phyloP scores from a whole-genome alignment of 1,284 basidiomycete genomes.

The Ceratobasidium sp. region DNA sequence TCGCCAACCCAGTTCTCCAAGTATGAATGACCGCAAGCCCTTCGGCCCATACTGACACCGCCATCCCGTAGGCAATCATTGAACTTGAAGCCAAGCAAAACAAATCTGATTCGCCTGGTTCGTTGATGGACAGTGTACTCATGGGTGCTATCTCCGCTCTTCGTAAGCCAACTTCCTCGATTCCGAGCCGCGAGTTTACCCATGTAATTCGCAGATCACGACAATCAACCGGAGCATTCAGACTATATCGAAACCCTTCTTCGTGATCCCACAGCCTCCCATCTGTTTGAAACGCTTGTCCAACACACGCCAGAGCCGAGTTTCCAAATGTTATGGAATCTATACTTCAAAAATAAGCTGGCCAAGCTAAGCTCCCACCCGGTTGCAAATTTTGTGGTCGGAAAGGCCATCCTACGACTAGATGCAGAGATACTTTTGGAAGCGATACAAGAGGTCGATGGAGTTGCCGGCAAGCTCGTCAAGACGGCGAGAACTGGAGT shows the following conservation, averaged over 20 bases:
- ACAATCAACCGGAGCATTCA: slow-evolving; percentile 60
- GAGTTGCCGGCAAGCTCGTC: slow-evolving; percentile 51
- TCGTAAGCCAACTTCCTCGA: slow-evolving; percentile 62
- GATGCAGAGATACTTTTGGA: slow-evolving; percentile 68
- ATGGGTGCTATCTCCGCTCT: slow-evolving; percentile 81
- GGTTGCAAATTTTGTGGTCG: slow-evolving; percentile 91
- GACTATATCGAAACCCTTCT: slow-evolving; percentile 85
- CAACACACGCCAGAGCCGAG: slow-evolving; percentile 69
- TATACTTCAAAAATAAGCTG: slow-evolving; percentile 81
- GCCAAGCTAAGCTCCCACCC: slow-evolving; percentile 83
- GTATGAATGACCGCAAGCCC: slow-evolving; percentile 60
- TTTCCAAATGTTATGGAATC: slow-evolving; percentile 78
- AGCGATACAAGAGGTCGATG: slow-evolving; percentile 68
- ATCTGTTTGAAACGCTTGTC: slow-evolving; percentile 85
- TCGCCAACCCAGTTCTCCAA: slow-evolving; percentile 85
- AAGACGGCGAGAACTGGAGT: slow-evolving; percentile 74
- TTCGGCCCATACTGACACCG: not conserved
- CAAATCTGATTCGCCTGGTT: slow-evolving; percentile 71
- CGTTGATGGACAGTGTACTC: slow-evolving; percentile 84
- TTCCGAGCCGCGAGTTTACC: not conserved
- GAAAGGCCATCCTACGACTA: slow-evolving; percentile 77
- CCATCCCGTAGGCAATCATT: slow-evolving; percentile 71
- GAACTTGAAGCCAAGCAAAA: slow-evolving; percentile 80
- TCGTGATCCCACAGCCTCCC: slow-evolving; percentile 87
- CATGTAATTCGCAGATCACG: slow-evolving; percentile 57